Conservation (phyloP, 495 filamentous ascomycete species). For the Penicillium daleae region DNA sequence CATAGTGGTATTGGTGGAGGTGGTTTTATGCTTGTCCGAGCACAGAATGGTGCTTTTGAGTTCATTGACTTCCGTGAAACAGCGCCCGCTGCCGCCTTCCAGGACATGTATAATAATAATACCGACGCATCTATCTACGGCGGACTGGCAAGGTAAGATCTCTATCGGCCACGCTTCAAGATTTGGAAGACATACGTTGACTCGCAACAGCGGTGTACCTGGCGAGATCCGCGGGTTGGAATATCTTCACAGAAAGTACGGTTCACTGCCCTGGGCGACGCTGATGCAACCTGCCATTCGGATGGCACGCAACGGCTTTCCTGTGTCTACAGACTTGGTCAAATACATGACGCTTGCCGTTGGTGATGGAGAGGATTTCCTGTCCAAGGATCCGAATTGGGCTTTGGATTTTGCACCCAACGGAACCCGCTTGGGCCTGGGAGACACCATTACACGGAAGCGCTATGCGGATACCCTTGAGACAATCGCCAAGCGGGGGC, state of each 20-base stretch:
- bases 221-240: constrained; percentile 81
- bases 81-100: constrained; percentile 73
- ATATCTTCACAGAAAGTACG: constrained; percentile 74
- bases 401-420: constrained; percentile 88
- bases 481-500: constrained; percentile 68
- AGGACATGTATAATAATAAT: constrained; percentile 79
- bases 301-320: constrained; percentile 78
- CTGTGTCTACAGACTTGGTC: constrained; percentile 68
- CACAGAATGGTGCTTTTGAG: constrained; percentile 66
- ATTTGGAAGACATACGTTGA: background rate
- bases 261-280: constrained; percentile 67
- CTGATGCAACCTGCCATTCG: constrained; percentile 72
- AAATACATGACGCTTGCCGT: constrained; percentile 63
- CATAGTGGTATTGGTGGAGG: constrained; percentile 88
- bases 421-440: constrained; percentile 66
- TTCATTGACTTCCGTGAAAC: constrained; percentile 86
- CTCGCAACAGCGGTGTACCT: constrained; percentile 66
- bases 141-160: constrained; percentile 64
- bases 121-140: constrained; percentile 51
- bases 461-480: constrained; percentile 80
- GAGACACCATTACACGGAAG: constrained; percentile 76
- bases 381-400: constrained; percentile 74
- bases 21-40: constrained; percentile 81
- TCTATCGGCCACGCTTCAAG: background rate
- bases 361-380: constrained; percentile 56